Evolutionary conservation across 2,329 filamentous ascomycete species (phyloP), one percentile per base, ranked within the genome.

Genomic region (Berkeleyomyces basicola): DNA sequence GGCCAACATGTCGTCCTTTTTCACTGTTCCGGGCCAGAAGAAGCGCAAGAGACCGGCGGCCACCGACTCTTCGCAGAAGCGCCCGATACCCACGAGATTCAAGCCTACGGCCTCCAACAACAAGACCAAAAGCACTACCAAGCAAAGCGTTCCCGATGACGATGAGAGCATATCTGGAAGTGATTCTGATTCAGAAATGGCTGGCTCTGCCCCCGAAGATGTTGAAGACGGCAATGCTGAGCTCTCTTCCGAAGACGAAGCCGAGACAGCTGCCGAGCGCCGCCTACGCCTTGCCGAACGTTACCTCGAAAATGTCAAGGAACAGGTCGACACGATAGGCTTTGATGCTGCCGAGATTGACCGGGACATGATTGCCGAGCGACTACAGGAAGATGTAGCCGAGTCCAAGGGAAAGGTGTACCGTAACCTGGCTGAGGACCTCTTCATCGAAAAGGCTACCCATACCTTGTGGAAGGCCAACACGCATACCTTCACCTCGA

Each of bases 291-390:
- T 99, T 37, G 93, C 93, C 39, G 90, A 97, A 75, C 84, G 88
- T 69, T 97, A 99, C 72, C 81, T 99, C 62, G 87, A 96, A 62
- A 96, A 95, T 71, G 84, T 96, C 66, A 84, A 87, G 69, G 82
- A 87, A 69, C 87, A 96, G 67, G 84, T 90, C 64, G 87, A 90
- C 67, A 68, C 70, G 57, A 81, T 80, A 61, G 93, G 90, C 46
- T 99, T 97, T 70, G 90, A 99, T 74, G 93, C 93, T 6, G 90
- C 86, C 68, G 89, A 97, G 61, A 88, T 99, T 64, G 93, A 97
- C 74, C 81, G 87, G 64, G 93, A 99, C 71, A 76, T 96, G 68
- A 91, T 99, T 69, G 90, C 92, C 49, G 88, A 95, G 72, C 79
- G 91, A 68, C 77, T 99, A 68, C 85, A 92, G 73, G 90, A 96